Percentiles rank a stretch among this genome's conserved stretches.
Evolutionary conservation across 345 rosid genomes (phyloP).

Genomic region (Capsella bursapastoris): DNA sequence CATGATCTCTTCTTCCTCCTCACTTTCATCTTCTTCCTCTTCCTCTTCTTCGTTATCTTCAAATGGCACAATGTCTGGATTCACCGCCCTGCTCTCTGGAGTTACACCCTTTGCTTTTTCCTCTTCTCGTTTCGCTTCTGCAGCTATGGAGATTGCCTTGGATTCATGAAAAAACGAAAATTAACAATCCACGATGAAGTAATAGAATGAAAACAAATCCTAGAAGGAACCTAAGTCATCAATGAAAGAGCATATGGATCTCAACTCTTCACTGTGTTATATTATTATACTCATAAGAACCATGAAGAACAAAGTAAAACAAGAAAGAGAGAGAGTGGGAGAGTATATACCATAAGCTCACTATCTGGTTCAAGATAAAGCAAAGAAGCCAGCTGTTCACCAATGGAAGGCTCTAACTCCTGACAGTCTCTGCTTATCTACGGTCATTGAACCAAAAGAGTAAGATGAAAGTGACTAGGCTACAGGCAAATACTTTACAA

Average conservation of each 20-base stretch:
- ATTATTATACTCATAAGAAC: slow-evolving; percentile 9
- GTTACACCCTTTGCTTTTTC: slow-evolving; percentile 95
- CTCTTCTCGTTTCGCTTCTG: slow-evolving; percentile 95
- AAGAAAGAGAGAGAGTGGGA: slow-evolving; percentile 8
- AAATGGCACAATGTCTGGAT: slow-evolving; percentile 96
- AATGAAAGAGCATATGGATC: slow-evolving; percentile 9
- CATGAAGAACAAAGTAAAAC: slow-evolving; percentile 9
- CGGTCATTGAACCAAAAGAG: slow-evolving; percentile 39
- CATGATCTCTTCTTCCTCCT: slow-evolving; percentile 64
- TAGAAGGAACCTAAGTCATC: slow-evolving; percentile 16
- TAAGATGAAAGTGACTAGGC: slow-evolving; percentile 28
- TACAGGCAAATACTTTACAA: not conserved
- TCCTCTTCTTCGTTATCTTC: slow-evolving; percentile 99
- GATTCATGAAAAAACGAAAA: slow-evolving; percentile 13
- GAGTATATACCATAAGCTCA: slow-evolving; percentile 87
- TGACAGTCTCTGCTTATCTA: slow-evolving; percentile 99
- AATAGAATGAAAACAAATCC: not conserved
- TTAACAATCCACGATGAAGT: slow-evolving; percentile 10
- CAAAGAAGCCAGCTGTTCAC: slow-evolving; percentile 92
- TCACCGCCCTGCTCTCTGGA: slow-evolving; percentile 74
- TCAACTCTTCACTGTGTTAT: slow-evolving; percentile 15
- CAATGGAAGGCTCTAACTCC: slow-evolving; percentile 91
- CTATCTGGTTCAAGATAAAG: slow-evolving; percentile 97
- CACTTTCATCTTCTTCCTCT: slow-evolving; percentile 93
- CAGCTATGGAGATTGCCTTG: slow-evolving; percentile 76